Percentiles rank a stretch among this genome's conserved stretches.
These are phyloP conservation scores for Pythium rhizo-oryzae DNA, from an alignment of 352 stramenopile species.

Conservation along the genomic window DNA sequence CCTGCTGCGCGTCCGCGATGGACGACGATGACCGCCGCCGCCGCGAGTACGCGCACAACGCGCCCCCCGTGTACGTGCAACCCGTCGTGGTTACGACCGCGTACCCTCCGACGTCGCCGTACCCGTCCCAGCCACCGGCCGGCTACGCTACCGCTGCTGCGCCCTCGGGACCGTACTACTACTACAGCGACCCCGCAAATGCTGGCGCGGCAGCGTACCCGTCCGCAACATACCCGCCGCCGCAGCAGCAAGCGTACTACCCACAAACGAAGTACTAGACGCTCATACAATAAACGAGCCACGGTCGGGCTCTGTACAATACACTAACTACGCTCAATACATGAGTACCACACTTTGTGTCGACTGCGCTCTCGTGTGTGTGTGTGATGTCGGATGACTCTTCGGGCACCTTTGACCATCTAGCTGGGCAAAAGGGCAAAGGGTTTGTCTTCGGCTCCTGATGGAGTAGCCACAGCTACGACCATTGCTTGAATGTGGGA, in stretches of 20 bases:
- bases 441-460: no score
- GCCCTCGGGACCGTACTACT: not conserved
- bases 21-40: conserved; percentile 1
- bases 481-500: no score
- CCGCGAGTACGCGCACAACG: not conserved
- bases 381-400: no score
- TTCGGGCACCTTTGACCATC: no score
- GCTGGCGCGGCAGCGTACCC: not conserved
- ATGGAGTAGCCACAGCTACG: no score
- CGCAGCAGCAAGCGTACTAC: not conserved
- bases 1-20: not conserved
- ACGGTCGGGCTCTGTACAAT: not conserved
- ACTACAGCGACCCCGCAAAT: not conserved
- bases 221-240: no score
- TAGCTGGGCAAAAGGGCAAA: no score
- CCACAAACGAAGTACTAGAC: not conserved
- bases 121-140: not conserved
- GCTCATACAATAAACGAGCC: not conserved
- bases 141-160: not conserved
- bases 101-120: not conserved
- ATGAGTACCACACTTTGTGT: no score
- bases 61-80: conserved; percentile 15
- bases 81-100: conserved; percentile 7
- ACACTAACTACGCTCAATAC: no score
- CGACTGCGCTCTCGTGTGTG: no score